A percentile compares a stretch with the other conserved stretches of the same genome.
These are phyloP conservation scores for Coniochaeta sp. DNA, from an alignment of 2,329 filamentous ascomycete species.

Conservation along the genomic window DNA sequence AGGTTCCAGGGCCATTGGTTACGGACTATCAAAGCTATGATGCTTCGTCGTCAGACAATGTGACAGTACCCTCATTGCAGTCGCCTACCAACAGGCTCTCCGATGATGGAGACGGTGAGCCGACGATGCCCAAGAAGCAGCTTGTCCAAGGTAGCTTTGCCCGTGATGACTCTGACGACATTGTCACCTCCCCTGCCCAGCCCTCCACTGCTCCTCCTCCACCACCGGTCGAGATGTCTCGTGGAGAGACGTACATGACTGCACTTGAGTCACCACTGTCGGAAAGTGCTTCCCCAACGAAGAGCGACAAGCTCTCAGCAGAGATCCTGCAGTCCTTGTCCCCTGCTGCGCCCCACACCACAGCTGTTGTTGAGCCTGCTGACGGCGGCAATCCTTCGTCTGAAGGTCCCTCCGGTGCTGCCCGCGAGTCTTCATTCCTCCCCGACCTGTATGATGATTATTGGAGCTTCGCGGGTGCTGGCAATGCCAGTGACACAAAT, in stretches of 20 bases:
- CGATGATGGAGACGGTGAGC: background rate
- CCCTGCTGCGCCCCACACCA: background rate
- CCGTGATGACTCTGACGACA: background rate
- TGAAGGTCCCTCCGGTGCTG: background rate
- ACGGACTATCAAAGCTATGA: background rate
- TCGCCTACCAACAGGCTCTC: background rate
- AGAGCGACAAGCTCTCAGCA: background rate
- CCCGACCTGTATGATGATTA: slow-evolving; percentile 1
- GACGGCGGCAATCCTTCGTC: background rate
- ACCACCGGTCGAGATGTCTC: background rate
- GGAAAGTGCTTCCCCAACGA: background rate
- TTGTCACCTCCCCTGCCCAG: background rate
- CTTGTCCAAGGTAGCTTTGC: background rate
- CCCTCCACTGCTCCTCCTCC: background rate
- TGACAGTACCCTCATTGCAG: background rate
- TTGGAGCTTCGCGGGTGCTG: background rate
- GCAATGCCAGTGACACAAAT: background rate
- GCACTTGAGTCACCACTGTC: background rate
- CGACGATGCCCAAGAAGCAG: background rate
- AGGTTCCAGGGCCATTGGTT: background rate
- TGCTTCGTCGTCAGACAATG: background rate
- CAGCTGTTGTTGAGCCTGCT: background rate
- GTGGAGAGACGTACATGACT: background rate
- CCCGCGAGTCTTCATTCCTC: background rate
- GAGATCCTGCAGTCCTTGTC: background rate